phyloP scores from a whole-genome alignment of 352 stramenopile species.

The Pythium grandisporangium region DNA sequence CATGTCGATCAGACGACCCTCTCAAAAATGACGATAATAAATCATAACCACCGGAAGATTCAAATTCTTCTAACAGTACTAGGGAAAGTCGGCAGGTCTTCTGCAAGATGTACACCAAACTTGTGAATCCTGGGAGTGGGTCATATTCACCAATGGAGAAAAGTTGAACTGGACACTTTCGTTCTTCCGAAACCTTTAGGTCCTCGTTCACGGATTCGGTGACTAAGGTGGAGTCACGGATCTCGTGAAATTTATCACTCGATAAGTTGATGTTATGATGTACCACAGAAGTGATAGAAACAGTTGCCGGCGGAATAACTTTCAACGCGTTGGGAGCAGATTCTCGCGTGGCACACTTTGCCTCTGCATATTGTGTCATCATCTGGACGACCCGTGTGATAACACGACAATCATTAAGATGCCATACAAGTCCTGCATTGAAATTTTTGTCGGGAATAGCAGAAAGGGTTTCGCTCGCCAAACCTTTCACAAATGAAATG shows the following conservation, averaged over 20 bases:
- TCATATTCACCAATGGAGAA: slow-evolving; percentile 38
- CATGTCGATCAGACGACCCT: slow-evolving; percentile 25
- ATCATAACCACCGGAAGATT: slow-evolving; percentile 48
- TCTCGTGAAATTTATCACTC: background rate
- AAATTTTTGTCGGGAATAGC: slow-evolving; percentile 50
- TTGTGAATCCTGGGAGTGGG: slow-evolving; percentile 34
- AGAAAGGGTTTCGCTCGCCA: slow-evolving; percentile 29
- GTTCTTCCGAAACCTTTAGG: background rate
- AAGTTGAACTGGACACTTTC: slow-evolving; percentile 3
- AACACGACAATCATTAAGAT: slow-evolving; percentile 55
- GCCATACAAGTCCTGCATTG: slow-evolving; percentile 65
- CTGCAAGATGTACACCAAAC: slow-evolving; percentile 47
- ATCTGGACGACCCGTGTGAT: slow-evolving; percentile 34
- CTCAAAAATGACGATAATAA: slow-evolving; percentile 35
- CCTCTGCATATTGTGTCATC: slow-evolving; percentile 26
- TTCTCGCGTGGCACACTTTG: slow-evolving; percentile 17
- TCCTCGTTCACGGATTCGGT: background rate
- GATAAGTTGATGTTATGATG: slow-evolving; percentile 55
- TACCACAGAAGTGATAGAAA: slow-evolving; percentile 37
- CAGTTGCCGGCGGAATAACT: slow-evolving; percentile 5
- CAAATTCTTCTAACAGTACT: slow-evolving; percentile 61
- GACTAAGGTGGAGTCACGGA: slow-evolving; percentile 1
- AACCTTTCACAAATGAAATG: slow-evolving; percentile 35
- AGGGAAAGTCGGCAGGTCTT: slow-evolving; percentile 49
- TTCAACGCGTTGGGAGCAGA: slow-evolving; percentile 26